Percentiles rank a stretch among this genome's conserved stretches.
These are phyloP conservation scores for Nadsonia starkeyi-henricii DNA, from an alignment of 1,139 yeast species.

Conservation along the genomic window DNA sequence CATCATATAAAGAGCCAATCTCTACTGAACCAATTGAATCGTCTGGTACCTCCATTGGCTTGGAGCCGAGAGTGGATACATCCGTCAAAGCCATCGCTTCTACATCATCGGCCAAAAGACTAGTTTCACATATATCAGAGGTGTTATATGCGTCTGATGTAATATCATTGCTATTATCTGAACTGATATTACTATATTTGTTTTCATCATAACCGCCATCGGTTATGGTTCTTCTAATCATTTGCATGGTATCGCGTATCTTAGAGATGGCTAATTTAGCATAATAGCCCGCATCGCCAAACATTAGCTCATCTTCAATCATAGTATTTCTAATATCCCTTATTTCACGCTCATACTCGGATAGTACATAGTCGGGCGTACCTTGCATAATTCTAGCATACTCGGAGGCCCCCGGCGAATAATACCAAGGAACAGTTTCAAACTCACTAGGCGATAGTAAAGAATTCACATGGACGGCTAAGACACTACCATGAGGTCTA, in stretches of 20 bases:
- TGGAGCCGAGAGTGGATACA: background rate
- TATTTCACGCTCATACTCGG: constrained; percentile 6
- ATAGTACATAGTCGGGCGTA: constrained; percentile 22
- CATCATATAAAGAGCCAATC: constrained; percentile 15
- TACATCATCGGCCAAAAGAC: background rate
- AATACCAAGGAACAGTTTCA: constrained; percentile 14
- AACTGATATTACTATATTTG: background rate
- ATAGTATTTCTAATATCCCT: constrained; percentile 13
- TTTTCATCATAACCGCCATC: constrained; percentile 2
- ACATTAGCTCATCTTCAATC: constrained; percentile 44
- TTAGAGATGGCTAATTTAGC: constrained; percentile 42
- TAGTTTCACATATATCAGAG: background rate
- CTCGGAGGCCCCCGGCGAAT: constrained; percentile 22
- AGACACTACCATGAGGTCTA: constrained; percentile 43
- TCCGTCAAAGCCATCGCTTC: background rate
- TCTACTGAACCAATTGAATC: constrained; percentile 1
- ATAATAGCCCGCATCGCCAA: constrained; percentile 45
- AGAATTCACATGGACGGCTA: constrained; percentile 45
- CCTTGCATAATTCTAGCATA: constrained; percentile 56
- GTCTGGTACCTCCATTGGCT: background rate
- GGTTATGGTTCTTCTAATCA: background rate
- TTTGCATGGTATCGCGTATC: constrained; percentile 26
- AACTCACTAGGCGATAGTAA: constrained; percentile 12
- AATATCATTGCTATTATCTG: background rate
- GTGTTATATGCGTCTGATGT: constrained; percentile 2